phyloP scores from a whole-genome alignment of 768 basidiomycete species.

The Imleria badia region DNA sequence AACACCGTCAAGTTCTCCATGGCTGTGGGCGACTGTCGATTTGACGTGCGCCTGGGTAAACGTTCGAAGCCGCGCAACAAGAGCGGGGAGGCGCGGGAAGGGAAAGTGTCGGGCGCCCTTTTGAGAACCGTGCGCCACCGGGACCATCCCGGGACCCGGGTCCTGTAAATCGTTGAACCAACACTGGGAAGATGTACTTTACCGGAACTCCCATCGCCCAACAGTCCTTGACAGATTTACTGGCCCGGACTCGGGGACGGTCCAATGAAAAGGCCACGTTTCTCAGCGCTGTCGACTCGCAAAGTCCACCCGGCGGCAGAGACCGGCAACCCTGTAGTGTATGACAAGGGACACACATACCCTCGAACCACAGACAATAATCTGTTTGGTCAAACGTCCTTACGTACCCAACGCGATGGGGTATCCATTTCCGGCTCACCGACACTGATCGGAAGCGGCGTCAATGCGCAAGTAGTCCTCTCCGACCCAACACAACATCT shows the following conservation, averaged over 20 bases:
- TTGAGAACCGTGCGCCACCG: not conserved
- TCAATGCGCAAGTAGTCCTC: not conserved
- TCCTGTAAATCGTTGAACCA: not conserved
- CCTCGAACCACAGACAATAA: conserved; percentile 3
- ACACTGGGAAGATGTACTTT: not conserved
- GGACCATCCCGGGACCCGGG: not conserved
- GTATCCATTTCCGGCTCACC: not conserved
- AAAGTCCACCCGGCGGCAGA: not conserved
- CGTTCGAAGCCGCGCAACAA: conserved; percentile 6
- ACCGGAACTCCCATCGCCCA: not conserved
- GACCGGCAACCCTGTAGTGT: not conserved
- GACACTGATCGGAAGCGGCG: conserved; percentile 7
- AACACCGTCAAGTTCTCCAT: conserved; percentile 5
- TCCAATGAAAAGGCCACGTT: not conserved
- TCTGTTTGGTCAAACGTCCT: not conserved
- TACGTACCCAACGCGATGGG: conserved; percentile 9
- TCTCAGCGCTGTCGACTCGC: not conserved
- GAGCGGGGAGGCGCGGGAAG: not conserved
- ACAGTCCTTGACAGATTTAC: not conserved
- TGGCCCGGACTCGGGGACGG: not conserved
- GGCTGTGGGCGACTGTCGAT: not conserved
- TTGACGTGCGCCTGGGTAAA: not conserved
- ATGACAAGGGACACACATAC: not conserved
- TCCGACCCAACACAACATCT: not conserved
- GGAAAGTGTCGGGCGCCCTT: not conserved